Evolutionary conservation across 148 eudicot genomes (phyloP), one percentile per base, ranked within the genome.

Genomic region (Fallopia convolvulus): DNA sequence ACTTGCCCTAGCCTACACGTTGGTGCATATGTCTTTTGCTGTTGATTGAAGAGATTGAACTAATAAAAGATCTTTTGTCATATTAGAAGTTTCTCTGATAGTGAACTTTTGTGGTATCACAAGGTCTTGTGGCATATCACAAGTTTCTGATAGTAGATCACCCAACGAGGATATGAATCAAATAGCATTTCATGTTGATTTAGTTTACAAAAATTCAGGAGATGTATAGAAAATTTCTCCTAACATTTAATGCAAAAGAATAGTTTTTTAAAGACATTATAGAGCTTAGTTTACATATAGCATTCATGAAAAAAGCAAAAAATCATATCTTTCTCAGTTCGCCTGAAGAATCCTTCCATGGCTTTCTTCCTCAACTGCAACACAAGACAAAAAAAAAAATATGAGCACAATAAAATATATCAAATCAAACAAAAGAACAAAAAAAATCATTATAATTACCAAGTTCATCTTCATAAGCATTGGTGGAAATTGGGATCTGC

Each of bases 261-360:
- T 12, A 4, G 0, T 68, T 68, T 68, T 15, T 36, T 12, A 10
- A 17, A 33, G 72, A 36, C 72, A 15, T 2, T 12, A 2, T 10
- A 3, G 36, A 26, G 33, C 39, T 30, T 58, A 10, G 13, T 65
- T 65, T 32, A 65, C 21, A n/a, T n/a, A 55, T 17, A 17, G 60
- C 18, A 55, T 55, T n/a, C 60, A 0, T 7, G 21, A n/a, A n/a
- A 44, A 6, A 44, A 44, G 8, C 8, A 6, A 44, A 44, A 44
- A 6, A 8, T 6, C 20, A 39, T 32, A 14, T 74, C 49, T 74
- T 74, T 78, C 68, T 91, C 84, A 93, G 83, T 91, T 90, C 42
- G 93, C 76, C 65, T 93, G 94, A 49, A 89, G 88, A 39, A 84
- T 84, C 82, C 88, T 86, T 83, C 87, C 92, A 36, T 87, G 83